Evolutionary conservation across 2,329 filamentous ascomycete species (phyloP), one percentile per base, ranked within the genome.

Genomic region (Parasarocladium wereldwijsianum): DNA sequence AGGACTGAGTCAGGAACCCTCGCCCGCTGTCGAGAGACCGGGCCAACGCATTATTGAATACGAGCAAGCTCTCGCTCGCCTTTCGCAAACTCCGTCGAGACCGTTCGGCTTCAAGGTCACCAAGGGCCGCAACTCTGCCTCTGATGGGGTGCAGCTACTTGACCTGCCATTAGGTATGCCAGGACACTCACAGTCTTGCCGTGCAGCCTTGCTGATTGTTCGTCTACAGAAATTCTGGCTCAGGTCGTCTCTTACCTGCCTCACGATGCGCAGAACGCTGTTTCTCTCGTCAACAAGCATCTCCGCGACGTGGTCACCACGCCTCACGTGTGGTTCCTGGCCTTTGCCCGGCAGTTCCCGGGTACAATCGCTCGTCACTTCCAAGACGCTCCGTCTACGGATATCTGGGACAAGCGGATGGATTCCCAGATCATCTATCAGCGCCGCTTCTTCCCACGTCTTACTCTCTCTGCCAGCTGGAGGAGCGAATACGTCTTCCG

Each of bases 401-500:
- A 71, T 43, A 52, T 51, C 32, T 30, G 28, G 28, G 5, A 17
- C 11, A 11, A 18, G 10, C 19, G 19, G 4, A 23, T 21, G 4
- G 28, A 30, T 17, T 14, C 24, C 14, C 28, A 30, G 17, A 58
- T 85, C 25, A 69, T 71, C 17, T 77, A 79, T 1, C 80, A 90
- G 45, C 70, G 71, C 41, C 79, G 85, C 25, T 70, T 73, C 39
- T 98, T 96, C 45, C 72, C 81, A 11, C 74, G 86, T 24, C 64
- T 98, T 32, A 92, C 82, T 8, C 66, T 75, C 4, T 57, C 86
- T 36, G 80, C 85, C n/a, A 90, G 86, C 7, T 96, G 90, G 87
- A 72, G 87, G 41, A 94, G 83, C 52, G 90, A 98, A 52, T 98
- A 96, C 45, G 78, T 96, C 27, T 58, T 93, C 33, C 70, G 90